Percentiles rank a stretch among this genome's conserved stretches.
These are phyloP conservation scores for Aspergillus panamensis DNA, from an alignment of 495 filamentous ascomycete species.

Conservation along the genomic window DNA sequence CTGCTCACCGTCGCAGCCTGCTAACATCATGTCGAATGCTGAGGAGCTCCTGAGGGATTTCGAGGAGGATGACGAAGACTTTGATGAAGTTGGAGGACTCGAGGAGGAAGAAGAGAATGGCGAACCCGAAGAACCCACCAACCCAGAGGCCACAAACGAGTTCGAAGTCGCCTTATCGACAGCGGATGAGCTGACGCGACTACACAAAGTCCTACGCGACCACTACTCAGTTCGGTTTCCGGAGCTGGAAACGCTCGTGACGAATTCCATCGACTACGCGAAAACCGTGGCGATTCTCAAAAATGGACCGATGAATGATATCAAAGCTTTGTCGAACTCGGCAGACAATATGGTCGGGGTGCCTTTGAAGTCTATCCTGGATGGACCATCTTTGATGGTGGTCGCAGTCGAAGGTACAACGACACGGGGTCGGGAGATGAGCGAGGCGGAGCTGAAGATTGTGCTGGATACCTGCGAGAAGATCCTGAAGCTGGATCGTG, in stretches of 20 bases:
- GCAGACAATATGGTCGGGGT: slow-evolving; percentile 70
- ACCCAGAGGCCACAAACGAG: slow-evolving; percentile 60
- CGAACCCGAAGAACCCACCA: slow-evolving; percentile 27
- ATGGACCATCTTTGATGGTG: slow-evolving; percentile 88
- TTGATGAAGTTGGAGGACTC: slow-evolving; percentile 29
- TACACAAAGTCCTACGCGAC: slow-evolving; percentile 93
- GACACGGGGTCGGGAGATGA: slow-evolving; percentile 74
- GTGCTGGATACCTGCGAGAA: slow-evolving; percentile 80
- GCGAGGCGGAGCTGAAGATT: slow-evolving; percentile 65
- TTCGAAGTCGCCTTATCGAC: slow-evolving; percentile 91
- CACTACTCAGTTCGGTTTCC: slow-evolving; percentile 94
- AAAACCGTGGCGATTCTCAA: slow-evolving; percentile 91
- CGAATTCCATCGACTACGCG: slow-evolving; percentile 89
- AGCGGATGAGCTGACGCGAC: slow-evolving; percentile 83
- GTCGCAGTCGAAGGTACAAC: slow-evolving; percentile 94
- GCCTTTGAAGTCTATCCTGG: slow-evolving; percentile 73
- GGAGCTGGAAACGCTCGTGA: slow-evolving; percentile 91
- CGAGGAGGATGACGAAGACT: slow-evolving; percentile 37
- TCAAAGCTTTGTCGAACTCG: slow-evolving; percentile 68
- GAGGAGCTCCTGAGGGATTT: slow-evolving; percentile 48
- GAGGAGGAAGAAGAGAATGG: slow-evolving; percentile 26
- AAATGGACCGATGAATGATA: slow-evolving; percentile 88
- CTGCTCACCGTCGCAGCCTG: background rate
- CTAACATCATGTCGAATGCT: slow-evolving; percentile 40
- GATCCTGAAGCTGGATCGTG: slow-evolving; percentile 79